Evolutionary conservation across 2,329 filamentous ascomycete genomes (phyloP).

Genomic region (Colletotrichum falcatum): DNA sequence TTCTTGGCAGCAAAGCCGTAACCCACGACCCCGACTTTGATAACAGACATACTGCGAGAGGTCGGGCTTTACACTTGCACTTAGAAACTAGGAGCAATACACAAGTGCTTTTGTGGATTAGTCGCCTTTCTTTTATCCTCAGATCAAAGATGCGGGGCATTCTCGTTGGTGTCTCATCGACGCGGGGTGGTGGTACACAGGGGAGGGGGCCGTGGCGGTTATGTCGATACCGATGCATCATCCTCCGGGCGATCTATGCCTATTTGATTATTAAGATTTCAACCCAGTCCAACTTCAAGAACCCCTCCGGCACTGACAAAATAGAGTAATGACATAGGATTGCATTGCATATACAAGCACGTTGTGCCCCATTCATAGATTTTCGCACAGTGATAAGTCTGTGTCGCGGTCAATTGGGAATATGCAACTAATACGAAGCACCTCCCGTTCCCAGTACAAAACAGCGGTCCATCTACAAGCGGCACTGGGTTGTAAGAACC

Average conservation of each 20-base stretch:
- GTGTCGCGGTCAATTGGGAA: not conserved
- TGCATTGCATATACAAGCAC: not conserved
- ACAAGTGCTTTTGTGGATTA: too few species aligned
- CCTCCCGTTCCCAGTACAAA: not conserved
- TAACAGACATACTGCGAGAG: conserved; percentile 40
- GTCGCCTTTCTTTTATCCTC: not conserved
- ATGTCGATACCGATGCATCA: not conserved
- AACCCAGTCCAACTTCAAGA: not conserved
- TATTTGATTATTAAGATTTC: not conserved
- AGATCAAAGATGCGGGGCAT: not conserved
- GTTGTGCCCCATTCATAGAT: not conserved
- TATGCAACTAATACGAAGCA: not conserved
- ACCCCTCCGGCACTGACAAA: not conserved
- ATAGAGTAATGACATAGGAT: not conserved
- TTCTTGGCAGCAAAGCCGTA: conserved; percentile 62
- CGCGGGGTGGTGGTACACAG: not conserved
- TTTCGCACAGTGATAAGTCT: not conserved
- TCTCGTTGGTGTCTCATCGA: not conserved
- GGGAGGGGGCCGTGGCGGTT: not conserved
- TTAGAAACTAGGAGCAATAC: too few species aligned
- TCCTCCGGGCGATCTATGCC: not conserved
- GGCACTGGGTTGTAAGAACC: not conserved
- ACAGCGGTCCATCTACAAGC: not conserved
- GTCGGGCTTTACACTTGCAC: rapidly evolving
- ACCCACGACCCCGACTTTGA: conserved; percentile 63